These are phyloP conservation scores for Trichosanthes cucumerina DNA, from an alignment of 306 rosid species.

Conservation along the genomic window DNA sequence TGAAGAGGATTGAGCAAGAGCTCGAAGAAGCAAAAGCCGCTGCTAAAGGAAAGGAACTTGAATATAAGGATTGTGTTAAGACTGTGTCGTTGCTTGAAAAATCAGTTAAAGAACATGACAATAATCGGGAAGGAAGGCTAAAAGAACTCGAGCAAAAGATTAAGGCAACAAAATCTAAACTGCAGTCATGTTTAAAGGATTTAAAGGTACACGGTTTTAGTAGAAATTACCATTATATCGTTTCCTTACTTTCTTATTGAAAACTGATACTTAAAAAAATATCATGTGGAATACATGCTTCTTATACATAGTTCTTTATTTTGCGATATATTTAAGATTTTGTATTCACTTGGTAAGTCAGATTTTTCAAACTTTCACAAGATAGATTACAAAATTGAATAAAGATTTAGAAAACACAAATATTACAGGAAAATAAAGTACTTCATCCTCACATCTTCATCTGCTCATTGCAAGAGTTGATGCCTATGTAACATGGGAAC, in stretches of 20 bases:
- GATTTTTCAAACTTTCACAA: neutral
- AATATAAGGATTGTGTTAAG: conserved; percentile 47
- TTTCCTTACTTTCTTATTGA: neutral
- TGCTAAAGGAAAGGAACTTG: conserved; percentile 46
- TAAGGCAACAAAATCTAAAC: conserved; percentile 54
- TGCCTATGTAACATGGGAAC: neutral
- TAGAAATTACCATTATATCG: neutral
- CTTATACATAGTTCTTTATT: neutral
- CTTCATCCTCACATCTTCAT: neutral
- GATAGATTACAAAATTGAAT: neutral
- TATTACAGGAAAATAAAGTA: neutral
- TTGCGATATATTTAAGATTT: neutral
- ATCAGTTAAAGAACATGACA: conserved; percentile 75
- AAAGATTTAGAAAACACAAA: neutral
- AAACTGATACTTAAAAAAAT: neutral
- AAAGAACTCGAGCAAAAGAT: conserved; percentile 76
- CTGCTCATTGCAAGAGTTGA: neutral
- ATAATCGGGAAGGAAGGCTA: conserved; percentile 64
- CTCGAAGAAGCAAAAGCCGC: conserved; percentile 67
- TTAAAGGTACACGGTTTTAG: conserved; percentile 43
- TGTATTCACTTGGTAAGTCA: neutral
- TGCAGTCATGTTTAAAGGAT: conserved; percentile 77
- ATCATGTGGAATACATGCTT: neutral
- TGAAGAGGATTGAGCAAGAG: conserved; percentile 75
- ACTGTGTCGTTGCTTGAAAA: conserved; percentile 63